Evolutionary conservation across 441 rosid species (phyloP), one percentile per base, ranked within the genome.

Genomic region (Breynia disticha): DNA sequence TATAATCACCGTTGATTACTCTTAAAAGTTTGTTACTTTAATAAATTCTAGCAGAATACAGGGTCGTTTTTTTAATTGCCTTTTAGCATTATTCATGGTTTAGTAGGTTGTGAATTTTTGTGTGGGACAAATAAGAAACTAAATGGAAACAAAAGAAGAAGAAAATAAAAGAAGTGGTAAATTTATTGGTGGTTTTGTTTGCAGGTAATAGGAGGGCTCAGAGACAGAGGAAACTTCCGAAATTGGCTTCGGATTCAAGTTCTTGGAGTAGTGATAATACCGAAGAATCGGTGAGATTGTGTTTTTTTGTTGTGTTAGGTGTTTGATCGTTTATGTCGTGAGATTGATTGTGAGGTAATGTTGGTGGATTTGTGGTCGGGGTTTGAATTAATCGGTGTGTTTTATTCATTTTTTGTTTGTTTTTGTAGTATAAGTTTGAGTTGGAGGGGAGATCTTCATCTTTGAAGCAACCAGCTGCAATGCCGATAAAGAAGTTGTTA

Each of bases 401-500:
- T 17, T 57, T 19, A 52, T 64, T 8, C 1, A 49, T 55, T 62
- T 38, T 11, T 48, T 73, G 59, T 75, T 24, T 55, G 60, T 43
- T 55, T 62, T 38, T 69, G 70, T 64, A 78, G 86, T 54, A 75
- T 64, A 65, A 56, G 46, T 55, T 72, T 72, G 77, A 75, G 52
- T 62, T 70, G 43, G 73, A 73, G 43, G 19, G 66, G 70, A 63
- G 66, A 67, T 72, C 74, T 51, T 68, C 79, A 67, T 72, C 74
- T 51, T 68, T 78, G 18, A 76, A 70, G 52, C 69, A 62, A 74
- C 65, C 69, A 55, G 59, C 56, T 46, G 84, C 83, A 41, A 73
- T 74, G 20, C 87, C 88, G 1, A 77, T 87, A 74, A 84, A 87
- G 73, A 84, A 79, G 70, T 70, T 84, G 55, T 63, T 89, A 47